These are phyloP conservation scores for Trypanosoma rangeli DNA, from an alignment of 208 protist species.

Conservation along the genomic window DNA sequence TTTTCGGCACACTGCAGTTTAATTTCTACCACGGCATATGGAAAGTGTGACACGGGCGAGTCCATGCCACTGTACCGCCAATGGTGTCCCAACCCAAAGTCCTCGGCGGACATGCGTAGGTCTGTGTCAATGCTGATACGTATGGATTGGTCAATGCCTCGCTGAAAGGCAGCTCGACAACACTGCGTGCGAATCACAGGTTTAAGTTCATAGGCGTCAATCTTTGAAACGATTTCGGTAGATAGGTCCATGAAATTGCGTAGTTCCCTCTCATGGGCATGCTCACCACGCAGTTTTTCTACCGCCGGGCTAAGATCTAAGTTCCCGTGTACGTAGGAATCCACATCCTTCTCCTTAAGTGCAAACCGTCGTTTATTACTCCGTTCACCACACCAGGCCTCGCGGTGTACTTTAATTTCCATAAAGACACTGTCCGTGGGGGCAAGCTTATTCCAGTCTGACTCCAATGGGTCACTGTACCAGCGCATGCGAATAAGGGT, in stretches of 20 bases:
- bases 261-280: slow-evolving; percentile 65
- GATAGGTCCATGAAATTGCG: slow-evolving; percentile 81
- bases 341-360: slow-evolving; percentile 80
- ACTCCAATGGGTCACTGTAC: slow-evolving; percentile 79
- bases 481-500: slow-evolving; percentile 89
- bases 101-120: slow-evolving; percentile 72
- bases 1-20: slow-evolving; percentile 90
- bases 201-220: slow-evolving; percentile 85
- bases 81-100: slow-evolving; percentile 85
- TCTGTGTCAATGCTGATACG: slow-evolving; percentile 90
- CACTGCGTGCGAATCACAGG: slow-evolving; percentile 86
- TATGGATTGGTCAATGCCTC: slow-evolving; percentile 79
- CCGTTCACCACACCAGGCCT: slow-evolving; percentile 87
- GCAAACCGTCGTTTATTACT: slow-evolving; percentile 89
- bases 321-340: slow-evolving; percentile 70
- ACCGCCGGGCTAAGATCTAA: slow-evolving; percentile 65
- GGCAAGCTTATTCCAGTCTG: slow-evolving; percentile 72
- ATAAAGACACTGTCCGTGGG: slow-evolving; percentile 79
- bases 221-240: slow-evolving; percentile 82
- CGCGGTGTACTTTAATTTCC: slow-evolving; percentile 90
- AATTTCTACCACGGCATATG: slow-evolving; percentile 87
- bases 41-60: slow-evolving; percentile 68
- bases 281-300: slow-evolving; percentile 74
- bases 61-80: slow-evolving; percentile 83
- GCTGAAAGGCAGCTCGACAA: slow-evolving; percentile 84